Evolutionary conservation across 164 flowering plant species (phyloP).

Genomic region (Aristolochia californica): DNA sequence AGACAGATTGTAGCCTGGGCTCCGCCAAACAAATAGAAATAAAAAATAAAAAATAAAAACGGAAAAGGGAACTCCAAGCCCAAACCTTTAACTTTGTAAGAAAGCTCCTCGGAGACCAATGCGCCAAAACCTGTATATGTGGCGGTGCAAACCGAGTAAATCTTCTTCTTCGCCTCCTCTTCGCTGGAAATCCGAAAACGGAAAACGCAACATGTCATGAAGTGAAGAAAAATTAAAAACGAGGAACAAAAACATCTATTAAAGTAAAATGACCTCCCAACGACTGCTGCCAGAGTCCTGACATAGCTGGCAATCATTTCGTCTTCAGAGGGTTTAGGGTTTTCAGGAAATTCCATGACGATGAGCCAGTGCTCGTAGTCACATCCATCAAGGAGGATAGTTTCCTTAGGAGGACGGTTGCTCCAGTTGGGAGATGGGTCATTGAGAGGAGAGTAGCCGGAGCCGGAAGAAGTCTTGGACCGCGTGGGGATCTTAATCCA

Average conservation of each 20-base stretch:
- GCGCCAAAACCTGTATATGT: constrained; percentile 94
- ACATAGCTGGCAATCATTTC: constrained; percentile 76
- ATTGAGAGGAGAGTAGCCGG: constrained; percentile 85
- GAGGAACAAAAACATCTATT: too few relatives aligned
- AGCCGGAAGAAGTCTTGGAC: too few relatives aligned
- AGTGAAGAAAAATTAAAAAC: not conserved
- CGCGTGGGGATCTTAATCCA: too few relatives aligned
- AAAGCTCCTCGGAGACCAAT: constrained; percentile 81
- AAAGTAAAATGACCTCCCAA: constrained; percentile 50
- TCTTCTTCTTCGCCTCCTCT: constrained; percentile 95
- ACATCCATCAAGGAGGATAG: constrained; percentile 93
- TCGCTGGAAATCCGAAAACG: constrained; percentile 34
- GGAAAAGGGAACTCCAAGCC: too few relatives aligned
- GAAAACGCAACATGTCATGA: not conserved
- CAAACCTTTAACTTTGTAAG: constrained; percentile 84
- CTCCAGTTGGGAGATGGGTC: constrained; percentile 95
- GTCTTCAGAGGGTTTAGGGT: constrained; percentile 66
- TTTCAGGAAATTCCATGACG: constrained; percentile 75
- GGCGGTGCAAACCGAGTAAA: constrained; percentile 85
- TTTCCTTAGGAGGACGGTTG: constrained; percentile 94
- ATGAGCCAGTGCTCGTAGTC: too few relatives aligned
- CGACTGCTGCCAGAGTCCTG: constrained; percentile 67
- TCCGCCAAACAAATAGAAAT: not conserved
- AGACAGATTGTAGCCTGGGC: too few relatives aligned
- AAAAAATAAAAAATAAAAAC: not conserved